A percentile compares a stretch with the other conserved stretches of the same genome.
These are phyloP conservation scores for Ascochyta koolunga DNA, from an alignment of 2,329 filamentous ascomycete species.

Conservation along the genomic window DNA sequence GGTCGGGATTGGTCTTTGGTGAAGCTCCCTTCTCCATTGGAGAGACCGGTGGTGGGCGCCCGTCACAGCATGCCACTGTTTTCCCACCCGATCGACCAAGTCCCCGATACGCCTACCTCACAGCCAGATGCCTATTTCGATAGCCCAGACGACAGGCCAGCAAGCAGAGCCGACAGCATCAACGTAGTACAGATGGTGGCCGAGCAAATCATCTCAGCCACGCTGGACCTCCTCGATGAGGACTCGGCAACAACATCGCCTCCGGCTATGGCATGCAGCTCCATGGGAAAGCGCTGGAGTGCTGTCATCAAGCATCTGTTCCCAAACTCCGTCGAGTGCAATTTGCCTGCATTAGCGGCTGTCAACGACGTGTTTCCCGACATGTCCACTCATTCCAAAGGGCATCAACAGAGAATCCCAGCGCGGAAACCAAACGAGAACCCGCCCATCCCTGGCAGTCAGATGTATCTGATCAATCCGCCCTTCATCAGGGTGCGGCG, in stretches of 20 bases:
- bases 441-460: constrained; percentile 33
- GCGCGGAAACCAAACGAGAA: constrained; percentile 41
- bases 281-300: constrained; percentile 36
- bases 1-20: constrained; percentile 47
- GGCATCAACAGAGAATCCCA: constrained; percentile 41
- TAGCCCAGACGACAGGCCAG: constrained; percentile 33
- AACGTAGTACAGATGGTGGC: constrained; percentile 73
- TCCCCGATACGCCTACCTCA: constrained; percentile 44
- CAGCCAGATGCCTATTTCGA: constrained; percentile 37
- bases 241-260: not conserved
- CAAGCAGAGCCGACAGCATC: constrained; percentile 65
- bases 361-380: constrained; percentile 57
- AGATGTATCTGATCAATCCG: constrained; percentile 59
- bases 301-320: constrained; percentile 37
- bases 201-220: constrained; percentile 68
- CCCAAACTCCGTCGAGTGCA: constrained; percentile 41
- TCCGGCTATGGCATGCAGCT: not conserved
- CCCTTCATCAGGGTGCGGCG: constrained; percentile 76
- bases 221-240: constrained; percentile 42
- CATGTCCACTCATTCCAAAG: constrained; percentile 39
- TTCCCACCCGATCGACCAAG: constrained; percentile 28
- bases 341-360: constrained; percentile 33
- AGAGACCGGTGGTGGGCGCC: constrained; percentile 22
- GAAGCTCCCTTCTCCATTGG: constrained; percentile 35
- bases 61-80: constrained; percentile 40